These are phyloP conservation scores for Malassezia furfur DNA, from an alignment of 1,284 basidiomycete species.

Conservation along the genomic window DNA sequence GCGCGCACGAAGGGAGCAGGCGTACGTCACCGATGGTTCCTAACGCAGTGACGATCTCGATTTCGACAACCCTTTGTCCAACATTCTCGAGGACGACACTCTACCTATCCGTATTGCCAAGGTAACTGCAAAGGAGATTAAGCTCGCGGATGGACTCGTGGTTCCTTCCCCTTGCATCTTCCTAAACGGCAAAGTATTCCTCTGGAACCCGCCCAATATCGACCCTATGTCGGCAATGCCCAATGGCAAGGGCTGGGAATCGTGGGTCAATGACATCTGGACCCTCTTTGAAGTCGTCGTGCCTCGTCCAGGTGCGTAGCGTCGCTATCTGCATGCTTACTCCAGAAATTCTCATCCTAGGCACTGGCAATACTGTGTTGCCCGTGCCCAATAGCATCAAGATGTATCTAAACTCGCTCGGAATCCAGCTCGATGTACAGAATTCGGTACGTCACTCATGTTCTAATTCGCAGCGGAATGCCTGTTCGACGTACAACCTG, in stretches of 20 bases:
- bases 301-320: conserved; percentile 67
- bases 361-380: conserved; percentile 65
- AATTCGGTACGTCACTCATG: conserved; percentile 62
- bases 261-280: conserved; percentile 66
- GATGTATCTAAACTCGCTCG: conserved; percentile 62
- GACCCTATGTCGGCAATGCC: conserved; percentile 50
- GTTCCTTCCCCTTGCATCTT: conserved; percentile 69
- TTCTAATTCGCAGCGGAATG: conserved; percentile 59
- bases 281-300: conserved; percentile 68
- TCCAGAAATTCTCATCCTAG: conserved; percentile 74
- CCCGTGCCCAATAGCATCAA: conserved; percentile 63
- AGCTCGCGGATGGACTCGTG: conserved; percentile 55
- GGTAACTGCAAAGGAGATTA: conserved; percentile 1
- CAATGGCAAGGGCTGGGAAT: conserved; percentile 48
- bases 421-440: conserved; percentile 81
- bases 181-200: conserved; percentile 68
- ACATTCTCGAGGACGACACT: conserved; percentile 12
- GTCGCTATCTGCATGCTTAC: neutral
- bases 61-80: conserved; percentile 1
- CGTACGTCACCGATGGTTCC: neutral
- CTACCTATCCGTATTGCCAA: conserved; percentile 14
- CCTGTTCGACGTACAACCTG: conserved; percentile 84
- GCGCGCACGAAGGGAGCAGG: neutral
- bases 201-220: conserved; percentile 71
- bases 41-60: neutral